These are phyloP conservation scores for Hypoxylon subgilvum DNA, from an alignment of 495 filamentous ascomycete genomes.

Conservation along the genomic window DNA sequence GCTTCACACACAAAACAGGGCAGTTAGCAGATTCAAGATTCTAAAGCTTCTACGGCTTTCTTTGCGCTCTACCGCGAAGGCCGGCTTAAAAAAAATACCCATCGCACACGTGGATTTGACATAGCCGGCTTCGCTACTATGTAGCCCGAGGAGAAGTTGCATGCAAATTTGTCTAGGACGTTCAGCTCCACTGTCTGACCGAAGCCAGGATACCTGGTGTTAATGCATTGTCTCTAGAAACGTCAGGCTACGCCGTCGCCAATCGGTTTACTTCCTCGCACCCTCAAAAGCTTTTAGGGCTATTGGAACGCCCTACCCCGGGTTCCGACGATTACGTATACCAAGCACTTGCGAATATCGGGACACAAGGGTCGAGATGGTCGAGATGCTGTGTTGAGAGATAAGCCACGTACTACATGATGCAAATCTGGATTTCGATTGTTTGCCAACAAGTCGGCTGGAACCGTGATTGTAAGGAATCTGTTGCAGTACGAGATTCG, in stretches of 20 bases:
- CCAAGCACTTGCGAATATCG: constrained; percentile 1
- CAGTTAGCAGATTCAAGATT: constrained; percentile 16
- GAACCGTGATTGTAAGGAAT: constrained; percentile 25
- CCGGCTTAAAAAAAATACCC: background rate
- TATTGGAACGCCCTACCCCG: constrained; percentile 10
- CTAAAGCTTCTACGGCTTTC: constrained; percentile 29
- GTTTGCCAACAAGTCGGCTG: constrained; percentile 14
- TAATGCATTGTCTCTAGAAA: constrained; percentile 19
- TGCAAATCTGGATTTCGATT: constrained; percentile 10
- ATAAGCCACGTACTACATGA: constrained; percentile 12
- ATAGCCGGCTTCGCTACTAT: constrained; percentile 18
- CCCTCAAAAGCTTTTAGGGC: background rate
- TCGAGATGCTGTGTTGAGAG: constrained; percentile 14
- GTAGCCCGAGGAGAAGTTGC: constrained; percentile 7
- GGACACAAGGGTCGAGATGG: too few species aligned
- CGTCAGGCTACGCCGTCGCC: constrained; percentile 18
- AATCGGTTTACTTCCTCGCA: constrained; percentile 35
- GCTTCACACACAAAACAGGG: constrained; percentile 1
- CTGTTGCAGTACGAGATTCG: constrained; percentile 31
- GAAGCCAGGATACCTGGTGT: constrained; percentile 29
- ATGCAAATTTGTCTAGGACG: constrained; percentile 17
- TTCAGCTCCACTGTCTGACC: constrained; percentile 22
- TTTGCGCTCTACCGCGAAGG: constrained; percentile 5
- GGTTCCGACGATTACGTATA: background rate
- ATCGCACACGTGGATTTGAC: constrained; percentile 29